These are phyloP conservation scores for Phytophthora fragariae DNA, from an alignment of 352 stramenopile species.

Conservation along the genomic window DNA sequence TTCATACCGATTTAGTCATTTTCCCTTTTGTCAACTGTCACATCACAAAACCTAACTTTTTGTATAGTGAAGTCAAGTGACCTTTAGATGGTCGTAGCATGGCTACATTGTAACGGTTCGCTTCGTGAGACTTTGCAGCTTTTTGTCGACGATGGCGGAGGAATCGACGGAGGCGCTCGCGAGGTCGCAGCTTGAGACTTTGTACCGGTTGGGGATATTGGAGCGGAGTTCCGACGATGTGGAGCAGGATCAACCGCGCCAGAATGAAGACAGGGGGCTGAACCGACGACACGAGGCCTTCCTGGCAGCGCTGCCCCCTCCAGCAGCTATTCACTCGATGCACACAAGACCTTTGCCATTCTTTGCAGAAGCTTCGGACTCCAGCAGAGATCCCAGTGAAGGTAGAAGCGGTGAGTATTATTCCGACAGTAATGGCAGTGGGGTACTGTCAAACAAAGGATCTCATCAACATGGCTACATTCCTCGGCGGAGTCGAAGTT, in stretches of 20 bases:
- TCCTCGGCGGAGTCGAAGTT: slow-evolving; percentile 1
- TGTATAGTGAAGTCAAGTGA: slow-evolving; percentile 10
- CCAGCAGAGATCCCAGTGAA: slow-evolving; percentile 8
- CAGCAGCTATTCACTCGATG: slow-evolving; percentile 16
- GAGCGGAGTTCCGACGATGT: slow-evolving; percentile 36
- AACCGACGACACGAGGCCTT: slow-evolving; percentile 26
- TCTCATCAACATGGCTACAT: slow-evolving; percentile 5
- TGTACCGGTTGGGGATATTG: slow-evolving; percentile 61
- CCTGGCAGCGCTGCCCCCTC: slow-evolving; percentile 34
- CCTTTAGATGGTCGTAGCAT: background rate
- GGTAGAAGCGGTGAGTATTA: slow-evolving; percentile 11
- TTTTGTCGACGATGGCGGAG: slow-evolving; percentile 13
- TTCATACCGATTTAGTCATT: no score
- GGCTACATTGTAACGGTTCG: slow-evolving; percentile 25
- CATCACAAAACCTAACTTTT: background rate
- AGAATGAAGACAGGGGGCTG: slow-evolving; percentile 20
- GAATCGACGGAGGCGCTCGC: slow-evolving; percentile 46
- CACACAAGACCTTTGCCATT: background rate
- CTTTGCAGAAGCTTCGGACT: slow-evolving; percentile 6
- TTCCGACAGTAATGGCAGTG: slow-evolving; percentile 1
- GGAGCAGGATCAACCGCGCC: slow-evolving; percentile 26
- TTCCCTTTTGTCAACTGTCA: no score
- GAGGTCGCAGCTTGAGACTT: slow-evolving; percentile 55
- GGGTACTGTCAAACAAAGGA: background rate
- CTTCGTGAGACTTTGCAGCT: slow-evolving; percentile 7